Base-by-base conservation (phyloP, 768 basidiomycete species). In the Paxillus rubicundulus region DNA sequence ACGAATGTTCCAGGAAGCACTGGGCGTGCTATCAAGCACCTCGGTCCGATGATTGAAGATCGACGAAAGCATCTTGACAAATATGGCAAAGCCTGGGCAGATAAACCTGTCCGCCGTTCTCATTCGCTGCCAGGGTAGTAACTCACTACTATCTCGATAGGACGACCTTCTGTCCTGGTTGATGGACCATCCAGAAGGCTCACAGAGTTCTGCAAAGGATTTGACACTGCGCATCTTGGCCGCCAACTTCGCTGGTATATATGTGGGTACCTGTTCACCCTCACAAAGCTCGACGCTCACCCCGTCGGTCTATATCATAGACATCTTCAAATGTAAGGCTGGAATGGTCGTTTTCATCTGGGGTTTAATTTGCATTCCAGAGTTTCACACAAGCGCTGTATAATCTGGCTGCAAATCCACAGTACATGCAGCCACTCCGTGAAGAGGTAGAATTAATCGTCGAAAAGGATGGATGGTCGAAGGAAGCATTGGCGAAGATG, bases 401-500 rank as follows among this genome's bases (percentile, higher is more conserved):
- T 47, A 50, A 67, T 48, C 62, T 75, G 12, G 72, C 71, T 12
- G 61, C 70, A 5, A 41, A 65, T 24, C 69, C 73, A 1, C 52
- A 70, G 43, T 71, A 63, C 44, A 55, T 65, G 6, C 54, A 60
- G 13, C 62, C 65, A 10, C 57, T 77, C 5, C 66, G 74, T 0
- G 61, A 70, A 40, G 75, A 77, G 53, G 57, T 71, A 24, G 72
- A 72, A 24, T 28, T 47, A 1, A 61, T 67, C 21, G 33, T 71
- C 21, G 28, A 36, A 4, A 47, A 54, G 9, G 61, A 70, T 2
- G 68, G 56, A 30, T 71, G 65, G 59, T 52, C 52, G 0, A 67
- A 65, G 47, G 48, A 40, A 2, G 56, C 61, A 2, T 21, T 73
- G n/a, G 52, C 34, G 9, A 66, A 65, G 34, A 64, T 73, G 63